A percentile compares a stretch with the other conserved stretches of the same genome.
These are phyloP conservation scores for Pythium insidiosum DNA, from an alignment of 352 stramenopile genomes.

Conservation along the genomic window DNA sequence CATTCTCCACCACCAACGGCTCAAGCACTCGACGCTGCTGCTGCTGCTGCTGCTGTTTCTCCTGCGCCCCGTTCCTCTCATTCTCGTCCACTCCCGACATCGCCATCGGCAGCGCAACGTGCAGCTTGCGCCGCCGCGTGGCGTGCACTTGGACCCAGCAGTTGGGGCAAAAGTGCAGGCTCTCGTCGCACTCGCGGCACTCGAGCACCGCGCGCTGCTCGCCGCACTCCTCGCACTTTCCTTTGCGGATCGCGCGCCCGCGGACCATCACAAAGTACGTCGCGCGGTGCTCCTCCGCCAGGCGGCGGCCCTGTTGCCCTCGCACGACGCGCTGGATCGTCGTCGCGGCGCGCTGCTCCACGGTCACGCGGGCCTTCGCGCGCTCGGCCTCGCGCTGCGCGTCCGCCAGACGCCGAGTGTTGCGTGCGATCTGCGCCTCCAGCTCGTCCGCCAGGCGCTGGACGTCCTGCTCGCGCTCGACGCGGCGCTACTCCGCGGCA, in stretches of 20 bases:
- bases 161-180: conserved; percentile 52
- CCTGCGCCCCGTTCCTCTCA: background rate
- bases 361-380: conserved; percentile 20
- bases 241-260: conserved; percentile 53
- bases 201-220: conserved; percentile 56
- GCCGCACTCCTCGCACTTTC: conserved; percentile 65
- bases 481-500: conserved; percentile 8
- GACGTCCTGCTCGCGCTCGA: conserved; percentile 21
- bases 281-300: conserved; percentile 33
- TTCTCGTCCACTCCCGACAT: background rate
- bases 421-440: conserved; percentile 42
- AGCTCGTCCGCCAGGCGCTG: conserved; percentile 32
- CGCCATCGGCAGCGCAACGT: conserved; percentile 57
- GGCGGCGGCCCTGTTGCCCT: conserved; percentile 27
- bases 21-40: no score
- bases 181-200: conserved; percentile 60
- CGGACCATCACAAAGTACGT: conserved; percentile 68
- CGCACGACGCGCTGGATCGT: conserved; percentile 46
- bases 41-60: background rate
- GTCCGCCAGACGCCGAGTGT: conserved; percentile 41
- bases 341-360: conserved; percentile 27
- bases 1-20: no score
- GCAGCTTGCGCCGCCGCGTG: conserved; percentile 39
- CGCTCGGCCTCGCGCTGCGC: conserved; percentile 17
- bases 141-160: conserved; percentile 74